Base-by-base conservation (phyloP, 225 moss, liverwort and hornwort genomes). In the Polytrichum commune region DNA sequence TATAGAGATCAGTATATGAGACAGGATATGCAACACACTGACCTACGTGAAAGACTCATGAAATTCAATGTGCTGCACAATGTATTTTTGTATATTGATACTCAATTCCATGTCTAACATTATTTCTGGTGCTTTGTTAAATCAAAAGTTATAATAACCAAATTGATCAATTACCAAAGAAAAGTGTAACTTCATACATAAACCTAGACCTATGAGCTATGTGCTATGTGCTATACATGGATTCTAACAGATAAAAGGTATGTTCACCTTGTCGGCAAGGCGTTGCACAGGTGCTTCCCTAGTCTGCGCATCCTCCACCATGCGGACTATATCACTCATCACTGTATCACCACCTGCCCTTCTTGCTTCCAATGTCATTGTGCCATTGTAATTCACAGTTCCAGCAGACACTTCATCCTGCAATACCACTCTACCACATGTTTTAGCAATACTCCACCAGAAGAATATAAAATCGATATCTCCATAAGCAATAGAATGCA, bases 271-370 rank as follows among this genome's bases (percentile, higher is more conserved):
- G 77, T 98, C 98, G 74, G 95, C 98, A 77, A 98, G 85, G 64
- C 95, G 88, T 84, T 98, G 98, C 46, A 95, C 95, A 67, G 95
- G 98, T 67, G 98, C 95, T 85, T 95, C 95, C 76, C 98, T 95
- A 75, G 93, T 95, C 77, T 98, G 98, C 7, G 95, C 98, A 75
- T 98, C 98, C 82, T 98, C 98, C 54, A 98, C 98, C 98, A 98
- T 95, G 55, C 98, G 92, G 53, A 95, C 91, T 82, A 98, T 98
- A 76, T 98, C 93, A 72, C 93, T 93, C 77, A 98, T 81, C 24
- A 91, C 98, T 72, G 98, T 95, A 70, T 98, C 98, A 56, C 98
- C 95, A 75, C 98, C 95, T 64, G 98, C 88, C 79, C 89, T 91
- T 74, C 70, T 88, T 69, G 98, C 91, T 81, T 91, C 91, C 73